Percentiles rank a stretch among this genome's conserved stretches.
These are phyloP conservation scores for Fusarium bactridioides DNA, from an alignment of 2,329 filamentous ascomycete genomes.

Conservation along the genomic window DNA sequence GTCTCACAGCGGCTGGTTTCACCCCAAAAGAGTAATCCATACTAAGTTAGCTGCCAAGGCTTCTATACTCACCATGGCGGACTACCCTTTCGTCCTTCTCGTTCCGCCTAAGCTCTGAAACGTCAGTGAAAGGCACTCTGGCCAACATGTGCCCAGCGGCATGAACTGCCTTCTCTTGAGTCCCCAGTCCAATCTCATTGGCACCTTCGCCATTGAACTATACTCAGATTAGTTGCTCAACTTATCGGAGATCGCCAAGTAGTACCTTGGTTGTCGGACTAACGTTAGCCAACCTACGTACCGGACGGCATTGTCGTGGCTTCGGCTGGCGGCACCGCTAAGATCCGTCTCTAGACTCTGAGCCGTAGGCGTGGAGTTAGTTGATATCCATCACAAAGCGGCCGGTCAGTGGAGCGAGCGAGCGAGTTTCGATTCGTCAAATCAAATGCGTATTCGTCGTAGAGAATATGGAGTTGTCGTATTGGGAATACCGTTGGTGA, in stretches of 20 bases:
- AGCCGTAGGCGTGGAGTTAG: background rate
- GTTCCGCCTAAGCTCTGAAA: background rate
- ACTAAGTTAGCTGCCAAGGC: background rate
- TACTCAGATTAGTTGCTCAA: background rate
- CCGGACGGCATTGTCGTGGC: background rate
- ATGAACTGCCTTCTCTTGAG: background rate
- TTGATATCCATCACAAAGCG: background rate
- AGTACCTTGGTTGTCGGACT: background rate
- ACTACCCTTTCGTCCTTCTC: background rate
- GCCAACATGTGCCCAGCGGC: background rate
- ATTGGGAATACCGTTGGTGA: background rate
- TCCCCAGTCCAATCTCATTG: background rate
- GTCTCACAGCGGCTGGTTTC: constrained; percentile 12
- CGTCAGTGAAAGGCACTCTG: background rate
- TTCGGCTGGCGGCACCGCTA: constrained; percentile 22
- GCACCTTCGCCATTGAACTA: background rate
- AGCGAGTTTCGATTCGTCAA: constrained; percentile 14
- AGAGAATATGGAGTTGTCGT: background rate
- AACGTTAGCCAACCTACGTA: background rate
- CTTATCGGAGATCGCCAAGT: background rate
- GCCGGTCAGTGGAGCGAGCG: background rate
- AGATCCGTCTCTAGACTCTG: constrained; percentile 2
- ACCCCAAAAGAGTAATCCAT: background rate
- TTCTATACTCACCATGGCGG: background rate
- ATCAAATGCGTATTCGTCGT: background rate